Evolutionary conservation across 768 basidiomycete genomes (phyloP).

Genomic region (Cystobasidium tubakii): DNA sequence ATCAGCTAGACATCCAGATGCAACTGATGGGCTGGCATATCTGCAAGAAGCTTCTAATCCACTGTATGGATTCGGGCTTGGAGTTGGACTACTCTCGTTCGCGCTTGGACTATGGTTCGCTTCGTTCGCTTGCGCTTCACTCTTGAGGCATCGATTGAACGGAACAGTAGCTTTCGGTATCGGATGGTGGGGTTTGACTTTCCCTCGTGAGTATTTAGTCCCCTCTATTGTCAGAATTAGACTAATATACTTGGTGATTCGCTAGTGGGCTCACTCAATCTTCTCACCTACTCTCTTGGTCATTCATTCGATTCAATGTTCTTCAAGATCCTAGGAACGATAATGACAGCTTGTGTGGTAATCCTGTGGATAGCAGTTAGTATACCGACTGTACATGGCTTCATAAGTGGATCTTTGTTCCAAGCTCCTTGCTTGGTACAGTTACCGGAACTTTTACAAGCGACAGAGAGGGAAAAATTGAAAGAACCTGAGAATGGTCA

Average conservation of each 20-base stretch:
- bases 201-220: constrained; percentile 23
- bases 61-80: constrained; percentile 40
- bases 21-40: constrained; percentile 13
- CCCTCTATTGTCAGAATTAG: not conserved
- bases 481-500: constrained; percentile 28
- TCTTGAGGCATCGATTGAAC: constrained; percentile 33
- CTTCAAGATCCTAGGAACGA: constrained; percentile 43
- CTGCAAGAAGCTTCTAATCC: constrained; percentile 31
- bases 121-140: constrained; percentile 40
- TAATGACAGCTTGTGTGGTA: constrained; percentile 43
- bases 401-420: constrained; percentile 24
- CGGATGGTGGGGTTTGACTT: constrained; percentile 28
- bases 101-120: constrained; percentile 46
- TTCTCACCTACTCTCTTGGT: constrained; percentile 44
- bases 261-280: constrained; percentile 42
- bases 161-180: constrained; percentile 14
- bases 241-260: not conserved
- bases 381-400: constrained; percentile 18
- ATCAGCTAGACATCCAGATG: not conserved
- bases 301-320: constrained; percentile 43
- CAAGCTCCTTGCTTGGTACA: constrained; percentile 32
- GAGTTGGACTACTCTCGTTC: constrained; percentile 42
- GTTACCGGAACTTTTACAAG: constrained; percentile 17
- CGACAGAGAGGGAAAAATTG: constrained; percentile 6
- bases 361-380: constrained; percentile 43